phyloP scores from a whole-genome alignment of 495 filamentous ascomycete species.

The Penicillium argentinense region DNA sequence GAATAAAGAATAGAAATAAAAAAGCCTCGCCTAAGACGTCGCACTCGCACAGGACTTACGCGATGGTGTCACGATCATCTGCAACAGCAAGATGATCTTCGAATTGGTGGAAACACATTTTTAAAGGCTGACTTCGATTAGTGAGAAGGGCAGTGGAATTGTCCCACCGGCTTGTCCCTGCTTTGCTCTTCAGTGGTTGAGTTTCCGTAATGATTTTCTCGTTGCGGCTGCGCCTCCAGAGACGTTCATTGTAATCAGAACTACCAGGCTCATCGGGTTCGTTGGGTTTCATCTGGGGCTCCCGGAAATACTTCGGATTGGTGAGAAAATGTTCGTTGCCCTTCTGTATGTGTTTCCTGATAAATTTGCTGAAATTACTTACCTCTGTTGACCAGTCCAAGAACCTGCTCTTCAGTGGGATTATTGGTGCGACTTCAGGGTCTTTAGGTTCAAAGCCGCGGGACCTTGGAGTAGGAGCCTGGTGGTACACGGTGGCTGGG shows the following conservation, averaged over 20 bases:
- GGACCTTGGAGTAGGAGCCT: slow-evolving; percentile 72
- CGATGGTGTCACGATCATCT: slow-evolving; percentile 84
- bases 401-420: slow-evolving; percentile 82
- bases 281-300: slow-evolving; percentile 96
- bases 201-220: slow-evolving; percentile 88
- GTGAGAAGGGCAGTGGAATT: slow-evolving; percentile 73
- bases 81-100: slow-evolving; percentile 94
- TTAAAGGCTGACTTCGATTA: slow-evolving; percentile 82
- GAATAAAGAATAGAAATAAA: background rate
- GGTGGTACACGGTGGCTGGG: slow-evolving; percentile 69
- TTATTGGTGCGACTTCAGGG: slow-evolving; percentile 49
- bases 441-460: slow-evolving; percentile 66
- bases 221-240: slow-evolving; percentile 92
- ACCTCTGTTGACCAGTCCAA: slow-evolving; percentile 92
- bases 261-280: slow-evolving; percentile 96
- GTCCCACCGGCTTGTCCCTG: slow-evolving; percentile 82
- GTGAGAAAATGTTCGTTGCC: slow-evolving; percentile 33
- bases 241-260: slow-evolving; percentile 91
- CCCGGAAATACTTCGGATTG: slow-evolving; percentile 76
- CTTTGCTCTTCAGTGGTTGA: slow-evolving; percentile 86
- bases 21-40: no score
- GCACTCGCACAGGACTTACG: slow-evolving; percentile 44
- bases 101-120: slow-evolving; percentile 96
- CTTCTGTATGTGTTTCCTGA: background rate
- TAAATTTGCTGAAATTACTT: slow-evolving; percentile 19